These are phyloP conservation scores for Trypanosoma conorhini DNA, from an alignment of 208 protist species.

Conservation along the genomic window DNA sequence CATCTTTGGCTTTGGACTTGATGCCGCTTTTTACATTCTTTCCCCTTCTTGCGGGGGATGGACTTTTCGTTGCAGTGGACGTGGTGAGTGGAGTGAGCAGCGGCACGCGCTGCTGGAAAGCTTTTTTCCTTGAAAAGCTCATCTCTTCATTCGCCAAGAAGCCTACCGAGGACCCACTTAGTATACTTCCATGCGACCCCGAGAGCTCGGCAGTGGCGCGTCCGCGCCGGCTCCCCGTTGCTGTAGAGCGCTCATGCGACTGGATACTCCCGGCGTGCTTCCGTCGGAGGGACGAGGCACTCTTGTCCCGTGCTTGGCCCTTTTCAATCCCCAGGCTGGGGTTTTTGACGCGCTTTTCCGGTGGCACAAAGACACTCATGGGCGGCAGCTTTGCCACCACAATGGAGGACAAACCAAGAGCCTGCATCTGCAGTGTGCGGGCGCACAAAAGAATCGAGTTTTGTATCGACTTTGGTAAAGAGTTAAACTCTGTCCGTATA, in stretches of 20 bases:
- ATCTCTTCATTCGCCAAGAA: background rate
- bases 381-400: slow-evolving; percentile 73
- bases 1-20: background rate
- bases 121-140: background rate
- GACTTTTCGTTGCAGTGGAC: background rate
- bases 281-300: background rate
- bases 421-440: slow-evolving; percentile 63
- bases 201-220: slow-evolving; percentile 4
- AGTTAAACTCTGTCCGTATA: slow-evolving; percentile 81
- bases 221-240: background rate
- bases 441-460: slow-evolving; percentile 52
- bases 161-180: background rate
- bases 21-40: background rate
- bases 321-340: slow-evolving; percentile 8
- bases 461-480: slow-evolving; percentile 52
- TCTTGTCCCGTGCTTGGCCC: background rate
- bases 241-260: slow-evolving; percentile 7
- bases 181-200: slow-evolving; percentile 2
- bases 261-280: slow-evolving; percentile 1
- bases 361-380: slow-evolving; percentile 66
- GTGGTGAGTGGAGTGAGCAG: background rate
- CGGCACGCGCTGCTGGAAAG: too few relatives aligned
- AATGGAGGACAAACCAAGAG: slow-evolving; percentile 52
- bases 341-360: slow-evolving; percentile 29
- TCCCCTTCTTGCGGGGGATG: background rate